These are phyloP conservation scores for Eucalyptus coolabah DNA, from an alignment of 345 rosid genomes.

Conservation along the genomic window DNA sequence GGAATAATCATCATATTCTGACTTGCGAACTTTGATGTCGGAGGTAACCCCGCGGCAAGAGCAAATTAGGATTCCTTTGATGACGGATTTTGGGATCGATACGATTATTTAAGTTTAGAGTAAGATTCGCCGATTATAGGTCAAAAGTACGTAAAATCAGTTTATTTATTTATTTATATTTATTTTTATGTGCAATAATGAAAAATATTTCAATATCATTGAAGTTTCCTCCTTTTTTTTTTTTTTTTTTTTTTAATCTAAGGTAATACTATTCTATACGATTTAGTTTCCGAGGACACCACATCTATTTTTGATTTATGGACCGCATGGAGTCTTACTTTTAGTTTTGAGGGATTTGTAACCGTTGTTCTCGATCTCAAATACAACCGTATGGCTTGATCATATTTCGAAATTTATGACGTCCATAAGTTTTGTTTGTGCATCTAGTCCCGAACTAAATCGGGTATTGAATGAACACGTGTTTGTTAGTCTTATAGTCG, in stretches of 20 bases:
- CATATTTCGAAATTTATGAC: background rate
- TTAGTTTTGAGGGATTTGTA: background rate
- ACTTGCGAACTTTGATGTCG: background rate
- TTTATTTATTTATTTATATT: background rate
- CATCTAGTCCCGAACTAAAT: background rate
- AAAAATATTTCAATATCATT: background rate
- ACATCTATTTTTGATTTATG: background rate
- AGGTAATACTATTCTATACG: background rate
- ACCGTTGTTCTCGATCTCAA: background rate
- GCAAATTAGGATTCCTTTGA: background rate
- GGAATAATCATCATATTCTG: background rate
- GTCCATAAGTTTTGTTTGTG: background rate
- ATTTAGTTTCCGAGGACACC: background rate
- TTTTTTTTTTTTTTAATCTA: background rate
- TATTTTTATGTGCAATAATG: background rate
- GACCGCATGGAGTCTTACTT: background rate
- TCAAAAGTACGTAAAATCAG: background rate
- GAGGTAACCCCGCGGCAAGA: background rate
- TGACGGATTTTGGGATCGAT: background rate
- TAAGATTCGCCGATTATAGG: background rate
- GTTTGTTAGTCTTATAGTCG: background rate
- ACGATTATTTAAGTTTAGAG: background rate
- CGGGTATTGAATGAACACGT: background rate
- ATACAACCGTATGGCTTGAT: background rate
- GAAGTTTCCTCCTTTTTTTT: background rate